Base-by-base conservation (phyloP, 2,329 filamentous ascomycete species). In the Drechslerella coelobrocha region DNA sequence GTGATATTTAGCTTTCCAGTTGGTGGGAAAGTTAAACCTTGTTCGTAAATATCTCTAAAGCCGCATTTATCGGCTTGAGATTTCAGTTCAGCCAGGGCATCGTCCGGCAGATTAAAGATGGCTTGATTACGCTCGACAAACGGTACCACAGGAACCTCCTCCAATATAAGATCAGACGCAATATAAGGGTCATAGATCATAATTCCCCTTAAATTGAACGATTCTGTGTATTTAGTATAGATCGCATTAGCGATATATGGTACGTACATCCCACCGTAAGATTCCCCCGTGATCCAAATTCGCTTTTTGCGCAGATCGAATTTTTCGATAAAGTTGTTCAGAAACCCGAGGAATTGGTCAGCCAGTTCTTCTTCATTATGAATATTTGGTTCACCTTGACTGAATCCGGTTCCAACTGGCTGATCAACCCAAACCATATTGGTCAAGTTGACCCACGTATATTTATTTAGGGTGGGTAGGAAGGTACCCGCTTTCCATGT, bases 341-440 rank as follows among this genome's bases (percentile, higher is more conserved):
- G 92, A 79, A 91, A 94, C 53, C 88, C 88, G 14, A 89, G 81
- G 77, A 93, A 91, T 73, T 92, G 84, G n/a, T 80, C 78, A 0
- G 88, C 88, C 0, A 89, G 82, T 73, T 91, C 88, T 27, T 85
- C 83, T 73, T 91, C 86, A 74, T 84, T 84, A 2, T 81, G 85
- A 8, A 88, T 88, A 0, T 84, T 89, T 2, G 86, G 81, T 0
- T 79, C 84, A 10, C 89, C 89, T 31, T 85, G 83, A 0, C 86
- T 84, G 77, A 89, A 92, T 10, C 89, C 89, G 0, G 88, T 89
- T 27, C 65, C 83, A 83, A 86, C 79, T 3, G 86, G 87, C 76
- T 90, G 88, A 75, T 90, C 89, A 7, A 89, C 83, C 85, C 87
- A 94, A 48, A 94, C 81, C 75, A 92, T 84, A 78, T 92, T 91